Base-by-base conservation (phyloP, 1,284 basidiomycete genomes). In the Macrocystidia cucumis region DNA sequence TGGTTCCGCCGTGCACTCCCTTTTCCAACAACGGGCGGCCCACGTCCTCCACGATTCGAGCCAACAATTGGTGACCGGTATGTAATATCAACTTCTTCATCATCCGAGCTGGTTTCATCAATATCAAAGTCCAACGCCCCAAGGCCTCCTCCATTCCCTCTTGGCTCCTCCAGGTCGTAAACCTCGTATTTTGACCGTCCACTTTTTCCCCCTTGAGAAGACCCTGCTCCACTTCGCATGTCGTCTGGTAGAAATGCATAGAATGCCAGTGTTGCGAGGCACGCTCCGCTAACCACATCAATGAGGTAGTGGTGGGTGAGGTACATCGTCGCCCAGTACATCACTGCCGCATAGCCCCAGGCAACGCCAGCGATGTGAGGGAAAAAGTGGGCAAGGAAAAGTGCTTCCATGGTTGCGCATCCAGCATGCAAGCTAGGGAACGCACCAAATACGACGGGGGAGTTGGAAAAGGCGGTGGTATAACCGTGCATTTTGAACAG, bases 301-400 rank as follows among this genome's bases (percentile, higher is more conserved):
- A 98, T 91, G 48, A 98, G 80, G 68, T 98, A 98, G 65, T 98
- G 91, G 57, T 96, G 92, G 4, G 88, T 91, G 48, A 95, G 79
- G 66, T 96, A 96, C 95, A 98, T 98, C 21, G 95, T 98, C 16
- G 88, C 84, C 95, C 93, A 98, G 60, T 96, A 98, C 1, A 98
- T 73, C 21, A 91, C 65, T n/a, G 76, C 79, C 2, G 80, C 79
- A 59, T 98, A 98, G 0, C 61, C 65, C 91, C 91, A 98, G 41
- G 84, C 81, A 44, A 74, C 75, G 37, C 62, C 62, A 9, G 73
- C 69, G 12, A 71, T 71, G 45, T 70, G 65, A 0, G 91, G 90
- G 77, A 98, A 98, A 63, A 98, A 98, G 62, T 98, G 92, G 20
- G 85, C 80, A 44, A 96, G 64, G 69, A 96, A 95, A 26, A 98